Conservation (phyloP, 179 eudicot genomes). For the Carnegiea gigantea region DNA sequence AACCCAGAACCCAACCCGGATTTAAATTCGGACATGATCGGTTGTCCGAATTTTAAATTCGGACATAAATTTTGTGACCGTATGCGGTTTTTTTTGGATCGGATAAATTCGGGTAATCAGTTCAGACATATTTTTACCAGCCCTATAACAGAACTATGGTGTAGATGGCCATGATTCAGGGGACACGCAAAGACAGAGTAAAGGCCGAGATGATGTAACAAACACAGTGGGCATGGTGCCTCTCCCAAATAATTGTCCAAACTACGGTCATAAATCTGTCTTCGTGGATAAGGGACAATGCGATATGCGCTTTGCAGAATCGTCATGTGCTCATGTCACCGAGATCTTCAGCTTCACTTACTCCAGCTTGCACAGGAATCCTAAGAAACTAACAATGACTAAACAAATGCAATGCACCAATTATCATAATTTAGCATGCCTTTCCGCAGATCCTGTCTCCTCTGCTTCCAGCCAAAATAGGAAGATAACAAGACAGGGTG, state of each 20-base stretch:
- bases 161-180: not conserved
- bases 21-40: too few species aligned
- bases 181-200: conserved; percentile 16
- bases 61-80: too few species aligned
- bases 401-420: conserved; percentile 22
- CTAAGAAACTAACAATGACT: conserved; percentile 25
- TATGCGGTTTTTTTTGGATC: too few species aligned
- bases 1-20: too few species aligned
- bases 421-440: conserved; percentile 19
- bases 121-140: too few species aligned
- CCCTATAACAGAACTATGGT: not conserved
- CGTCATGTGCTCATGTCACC: conserved; percentile 37
- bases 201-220: conserved; percentile 18
- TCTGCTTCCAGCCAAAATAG: not conserved
- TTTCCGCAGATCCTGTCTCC: not conserved
- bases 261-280: conserved; percentile 23
- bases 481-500: not conserved
- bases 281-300: conserved; percentile 29
- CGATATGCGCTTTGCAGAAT: conserved; percentile 33
- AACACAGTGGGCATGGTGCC: conserved; percentile 27
- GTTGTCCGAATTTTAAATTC: too few species aligned
- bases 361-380: conserved; percentile 26
- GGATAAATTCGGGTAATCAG: too few species aligned
- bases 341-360: conserved; percentile 16
- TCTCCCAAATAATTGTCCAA: conserved; percentile 11